Conservation (phyloP, 148 eudicot genomes). For the Pharnaceum exiguum region DNA sequence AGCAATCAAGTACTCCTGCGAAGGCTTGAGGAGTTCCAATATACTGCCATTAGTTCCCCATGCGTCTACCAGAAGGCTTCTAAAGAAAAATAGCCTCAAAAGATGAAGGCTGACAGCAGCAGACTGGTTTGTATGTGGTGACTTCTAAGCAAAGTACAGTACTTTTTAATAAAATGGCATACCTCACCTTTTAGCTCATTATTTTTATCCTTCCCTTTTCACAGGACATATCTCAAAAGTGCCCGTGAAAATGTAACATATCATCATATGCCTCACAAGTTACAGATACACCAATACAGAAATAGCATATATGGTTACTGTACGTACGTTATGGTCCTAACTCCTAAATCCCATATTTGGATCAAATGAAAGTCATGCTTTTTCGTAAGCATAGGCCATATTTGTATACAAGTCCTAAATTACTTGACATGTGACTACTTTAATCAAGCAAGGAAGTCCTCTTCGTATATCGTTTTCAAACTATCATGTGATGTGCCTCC, state of each 20-base stretch:
- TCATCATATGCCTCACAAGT: too few species aligned
- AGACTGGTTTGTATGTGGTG: constrained; percentile 15
- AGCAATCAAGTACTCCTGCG: constrained; percentile 2
- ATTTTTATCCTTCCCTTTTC: neutral
- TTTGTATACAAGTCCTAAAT: too few species aligned
- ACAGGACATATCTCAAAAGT: constrained; percentile 10
- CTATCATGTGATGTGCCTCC: constrained; percentile 13
- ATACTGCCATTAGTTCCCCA: neutral
- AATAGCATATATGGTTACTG: too few species aligned
- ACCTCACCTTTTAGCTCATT: neutral
- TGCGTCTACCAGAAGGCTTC: constrained; percentile 13
- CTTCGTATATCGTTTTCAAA: constrained; percentile 1
- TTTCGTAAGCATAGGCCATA: constrained; percentile 6
- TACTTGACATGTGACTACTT: constrained; percentile 7
- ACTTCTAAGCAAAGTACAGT: constrained; percentile 51
- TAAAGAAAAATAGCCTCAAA: neutral
- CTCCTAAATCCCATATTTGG: too few species aligned
- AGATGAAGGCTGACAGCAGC: constrained; percentile 1
- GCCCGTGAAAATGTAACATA: too few species aligned
- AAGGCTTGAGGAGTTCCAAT: constrained; percentile 6
- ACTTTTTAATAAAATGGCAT: constrained; percentile 5
- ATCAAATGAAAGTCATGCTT: constrained; percentile 4
- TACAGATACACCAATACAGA: too few species aligned
- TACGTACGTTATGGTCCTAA: too few species aligned
- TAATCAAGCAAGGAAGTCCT: neutral